Conservation (phyloP, 2,329 filamentous ascomycete genomes). For the Fusarium subglutinans region DNA sequence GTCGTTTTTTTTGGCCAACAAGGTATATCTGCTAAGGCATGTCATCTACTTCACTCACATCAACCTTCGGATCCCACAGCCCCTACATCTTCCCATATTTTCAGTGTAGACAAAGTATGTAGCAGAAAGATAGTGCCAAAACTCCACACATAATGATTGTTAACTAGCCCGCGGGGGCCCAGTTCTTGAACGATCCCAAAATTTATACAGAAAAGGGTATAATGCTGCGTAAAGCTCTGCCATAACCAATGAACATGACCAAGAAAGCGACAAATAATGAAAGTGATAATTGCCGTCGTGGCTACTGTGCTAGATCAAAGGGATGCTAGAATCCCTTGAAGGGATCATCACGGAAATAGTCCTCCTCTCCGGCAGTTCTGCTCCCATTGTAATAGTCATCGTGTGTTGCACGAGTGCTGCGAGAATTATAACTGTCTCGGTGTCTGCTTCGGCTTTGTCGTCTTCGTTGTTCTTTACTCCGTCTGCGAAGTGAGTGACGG, state of each 20-base stretch:
- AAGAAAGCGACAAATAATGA: constrained; percentile 30
- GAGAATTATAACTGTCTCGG: constrained; percentile 61
- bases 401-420: constrained; percentile 53
- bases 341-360: constrained; percentile 68
- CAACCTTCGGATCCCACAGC: not conserved
- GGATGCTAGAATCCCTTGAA: constrained; percentile 67
- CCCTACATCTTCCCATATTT: constrained; percentile 6
- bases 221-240: constrained; percentile 18
- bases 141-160: constrained; percentile 28
- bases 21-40: not conserved
- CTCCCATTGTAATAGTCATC: constrained; percentile 61
- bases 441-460: constrained; percentile 63
- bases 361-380: constrained; percentile 61
- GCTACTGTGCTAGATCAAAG: not conserved
- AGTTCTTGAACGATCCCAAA: constrained; percentile 17
- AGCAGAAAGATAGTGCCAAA: constrained; percentile 11
- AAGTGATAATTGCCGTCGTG: constrained; percentile 9
- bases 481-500: constrained; percentile 57
- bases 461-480: constrained; percentile 65
- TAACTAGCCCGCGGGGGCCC: not conserved
- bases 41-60: not conserved
- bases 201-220: constrained; percentile 41
- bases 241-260: constrained; percentile 11
- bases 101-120: not conserved
- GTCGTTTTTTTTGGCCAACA: not conserved